phyloP scores from a whole-genome alignment of 257 asterid genomes.

The Solanum ossicruentum region DNA sequence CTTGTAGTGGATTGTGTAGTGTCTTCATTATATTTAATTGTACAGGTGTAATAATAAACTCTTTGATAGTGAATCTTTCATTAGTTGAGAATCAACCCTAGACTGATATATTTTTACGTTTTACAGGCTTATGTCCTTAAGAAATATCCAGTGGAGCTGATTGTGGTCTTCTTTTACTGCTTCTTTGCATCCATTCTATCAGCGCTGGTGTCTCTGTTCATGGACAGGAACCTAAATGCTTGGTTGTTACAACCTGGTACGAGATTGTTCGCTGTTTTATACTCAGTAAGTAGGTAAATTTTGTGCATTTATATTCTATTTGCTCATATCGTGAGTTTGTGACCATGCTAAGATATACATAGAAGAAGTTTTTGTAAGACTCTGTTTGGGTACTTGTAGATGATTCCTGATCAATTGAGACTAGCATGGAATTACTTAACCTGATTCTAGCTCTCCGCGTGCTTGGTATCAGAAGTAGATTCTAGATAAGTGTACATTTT shows the following conservation, averaged over 20 bases:
- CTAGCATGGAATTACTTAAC: neutral
- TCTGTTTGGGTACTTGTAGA: neutral
- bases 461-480: neutral
- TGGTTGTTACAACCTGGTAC: slow-evolving; percentile 65
- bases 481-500: neutral
- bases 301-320: neutral
- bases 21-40: slow-evolving; percentile 54
- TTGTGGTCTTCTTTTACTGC: slow-evolving; percentile 85
- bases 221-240: slow-evolving; percentile 43
- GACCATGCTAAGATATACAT: neutral
- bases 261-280: slow-evolving; percentile 58
- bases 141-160: slow-evolving; percentile 68
- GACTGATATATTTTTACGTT: neutral
- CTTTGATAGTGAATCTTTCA: neutral
- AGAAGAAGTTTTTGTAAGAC: neutral
- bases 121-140: slow-evolving; percentile 61
- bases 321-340: neutral
- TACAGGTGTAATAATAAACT: slow-evolving; percentile 36
- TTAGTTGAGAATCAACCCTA: neutral
- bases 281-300: slow-evolving; percentile 47
- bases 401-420: neutral
- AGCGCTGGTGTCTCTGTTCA: slow-evolving; percentile 36
- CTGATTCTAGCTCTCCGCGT: neutral
- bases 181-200: slow-evolving; percentile 75
- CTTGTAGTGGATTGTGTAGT: slow-evolving; percentile 55